These are phyloP conservation scores for Stenogyne calaminthoides DNA, from an alignment of 305 asterid species.

Conservation along the genomic window DNA sequence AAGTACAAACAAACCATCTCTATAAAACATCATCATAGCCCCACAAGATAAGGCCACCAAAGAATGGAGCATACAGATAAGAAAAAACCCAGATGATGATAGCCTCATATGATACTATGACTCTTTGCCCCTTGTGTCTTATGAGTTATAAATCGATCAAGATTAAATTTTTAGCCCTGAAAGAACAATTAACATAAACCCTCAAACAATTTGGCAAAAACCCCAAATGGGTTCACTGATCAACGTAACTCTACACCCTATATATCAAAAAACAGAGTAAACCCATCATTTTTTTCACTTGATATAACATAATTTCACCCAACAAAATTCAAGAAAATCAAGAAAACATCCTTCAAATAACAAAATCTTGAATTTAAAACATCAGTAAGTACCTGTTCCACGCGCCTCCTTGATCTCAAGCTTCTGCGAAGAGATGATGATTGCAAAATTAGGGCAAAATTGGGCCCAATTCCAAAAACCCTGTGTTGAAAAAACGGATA, in stretches of 20 bases:
- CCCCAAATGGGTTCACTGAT: slow-evolving; percentile 6
- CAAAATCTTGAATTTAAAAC: slow-evolving; percentile 28
- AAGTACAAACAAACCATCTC: slow-evolving; percentile 65
- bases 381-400: slow-evolving; percentile 32
- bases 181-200: slow-evolving; percentile 25
- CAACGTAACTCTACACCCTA: background rate
- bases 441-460: background rate
- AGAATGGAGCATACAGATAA: slow-evolving; percentile 77
- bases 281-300: background rate
- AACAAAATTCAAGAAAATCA: slow-evolving; percentile 20
- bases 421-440: slow-evolving; percentile 19
- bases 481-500: slow-evolving; percentile 8
- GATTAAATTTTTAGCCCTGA: slow-evolving; percentile 34
- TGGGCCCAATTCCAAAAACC: slow-evolving; percentile 27
- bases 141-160: slow-evolving; percentile 15
- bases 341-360: background rate
- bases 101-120: slow-evolving; percentile 10
- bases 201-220: slow-evolving; percentile 22
- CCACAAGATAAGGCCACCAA: slow-evolving; percentile 79
- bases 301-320: slow-evolving; percentile 14
- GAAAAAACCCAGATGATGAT: slow-evolving; percentile 63
- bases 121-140: background rate
- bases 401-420: slow-evolving; percentile 24
- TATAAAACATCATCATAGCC: slow-evolving; percentile 79
- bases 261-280: background rate